Evolutionary conservation across 306 rosid genomes (phyloP), one percentile per base, ranked within the genome.

Genomic region (Alnus rubra): DNA sequence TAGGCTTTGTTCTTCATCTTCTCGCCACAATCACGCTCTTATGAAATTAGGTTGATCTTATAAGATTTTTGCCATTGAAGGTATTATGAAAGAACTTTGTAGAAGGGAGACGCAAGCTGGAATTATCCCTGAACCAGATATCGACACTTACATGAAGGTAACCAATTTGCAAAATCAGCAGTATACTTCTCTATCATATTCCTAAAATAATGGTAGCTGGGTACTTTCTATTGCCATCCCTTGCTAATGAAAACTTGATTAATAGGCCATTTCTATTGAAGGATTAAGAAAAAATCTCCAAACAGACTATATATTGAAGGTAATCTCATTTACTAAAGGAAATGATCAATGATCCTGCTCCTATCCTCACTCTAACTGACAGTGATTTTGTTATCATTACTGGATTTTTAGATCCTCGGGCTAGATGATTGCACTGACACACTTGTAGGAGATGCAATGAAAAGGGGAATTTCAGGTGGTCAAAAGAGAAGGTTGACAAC

Each of bases 391-490:
- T 12, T 42, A 5, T 33, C 18, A 8, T 31, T 19, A 19, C 5
- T 16, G 55, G 47, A 47, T 49, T 11, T 23, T 23, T 51, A 84
- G 91, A 88, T 88, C 14, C 89, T 88, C 35, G 86, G 92, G 55
- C 86, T 90, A 48, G 94, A 90, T 37, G 48, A 81, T 33, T 90
- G 94, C 53, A 82, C 88, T 47, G 89, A 88, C 75, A 90, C 84
- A 18, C 23, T 81, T 30, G 86, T 82, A n/a, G 94, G 94, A 76
- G 87, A 88, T 68, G 84, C 78, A 7, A 81, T 88, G 80, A 82
- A 78, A 60, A 83, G 89, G 76, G 94, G 94, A 56, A 78, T 90
- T 59, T 90, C 94, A 0, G 92, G 94, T 4, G 92, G 94, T 31
- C 89, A 90, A 80, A 90, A 85, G 82, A 86, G 84, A 75, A 75